Evolutionary conservation across 1,284 basidiomycete species (phyloP), one percentile per base, ranked within the genome.

Genomic region (Ceratobasidium sp.): DNA sequence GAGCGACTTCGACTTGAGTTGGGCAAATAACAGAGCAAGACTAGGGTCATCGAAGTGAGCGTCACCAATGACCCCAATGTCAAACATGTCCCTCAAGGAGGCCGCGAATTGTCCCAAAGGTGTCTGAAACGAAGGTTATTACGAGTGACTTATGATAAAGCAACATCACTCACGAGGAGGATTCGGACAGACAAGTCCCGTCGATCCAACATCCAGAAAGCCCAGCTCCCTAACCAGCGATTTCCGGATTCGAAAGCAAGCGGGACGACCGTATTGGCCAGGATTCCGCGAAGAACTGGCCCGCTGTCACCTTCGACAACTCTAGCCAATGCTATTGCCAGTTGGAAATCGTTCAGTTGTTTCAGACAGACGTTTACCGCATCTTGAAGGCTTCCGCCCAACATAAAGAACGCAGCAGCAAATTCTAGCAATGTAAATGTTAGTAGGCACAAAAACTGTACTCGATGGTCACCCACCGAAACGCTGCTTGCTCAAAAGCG

Each of bases 151-250:
- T 46, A 46, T 14, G 64, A 34, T 48, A 76, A 16, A 54, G 41
- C 27, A 19, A 13, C 4, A 3, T 56, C 29, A 80, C 88, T 79
- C 80, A 94, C 94, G 77, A 96, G 82, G 22, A 97, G 85, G 59
- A 95, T 90, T 58, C 92, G 88, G 22, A 98, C 93, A 1, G 95
- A 91, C 14, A 98, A 81, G 82, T 98, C 96, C 62, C 93, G 86
- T 41, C 94, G 86, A 77, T 90, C 89, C 34, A 98, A 84, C 76
- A 94, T 84, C 94, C 96, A 98, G 81, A 98, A 96, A 2, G 93
- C 94, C 97, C 96, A 99, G 76, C 92, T 94, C n/a, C 89, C 93
- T n/a, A 98, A 84, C 92, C 94, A 98, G 43, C 97, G 87, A 81
- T 98, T 95, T 0, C 95, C 96, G 22, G 90, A 87, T 68, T 86